phyloP scores from a whole-genome alignment of 73 alveolate species.

The Symbiodinium pilosum region DNA sequence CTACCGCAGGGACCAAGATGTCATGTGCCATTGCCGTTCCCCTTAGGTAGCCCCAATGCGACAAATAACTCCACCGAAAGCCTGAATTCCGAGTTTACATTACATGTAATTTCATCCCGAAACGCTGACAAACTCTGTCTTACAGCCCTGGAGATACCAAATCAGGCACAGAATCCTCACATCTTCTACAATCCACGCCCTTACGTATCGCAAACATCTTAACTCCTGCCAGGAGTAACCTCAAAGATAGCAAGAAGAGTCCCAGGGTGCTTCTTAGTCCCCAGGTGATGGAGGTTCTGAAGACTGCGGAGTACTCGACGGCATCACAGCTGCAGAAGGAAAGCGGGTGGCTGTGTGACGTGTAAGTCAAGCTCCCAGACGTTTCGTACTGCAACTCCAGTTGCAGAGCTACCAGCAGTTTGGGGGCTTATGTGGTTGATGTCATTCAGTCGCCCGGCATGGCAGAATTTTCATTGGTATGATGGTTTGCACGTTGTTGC shows the following conservation, averaged over 20 bases:
- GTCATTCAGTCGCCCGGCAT: neutral
- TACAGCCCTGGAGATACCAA: neutral
- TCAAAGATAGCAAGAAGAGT: neutral
- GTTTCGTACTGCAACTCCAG: neutral
- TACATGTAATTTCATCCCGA: neutral
- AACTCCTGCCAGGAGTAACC: neutral
- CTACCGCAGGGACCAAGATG: too few relatives aligned
- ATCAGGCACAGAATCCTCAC: neutral
- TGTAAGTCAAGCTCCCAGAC: neutral
- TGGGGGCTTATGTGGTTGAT: neutral
- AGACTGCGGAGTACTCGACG: conserved; percentile 6
- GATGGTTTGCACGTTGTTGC: neutral
- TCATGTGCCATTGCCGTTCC: too few relatives aligned
- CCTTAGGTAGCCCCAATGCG: too few relatives aligned
- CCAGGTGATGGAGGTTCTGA: conserved; percentile 34
- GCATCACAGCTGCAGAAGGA: conserved; percentile 26
- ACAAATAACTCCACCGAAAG: too few relatives aligned
- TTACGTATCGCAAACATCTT: neutral
- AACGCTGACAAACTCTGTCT: neutral
- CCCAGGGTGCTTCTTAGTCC: neutral
- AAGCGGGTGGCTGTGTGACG: too few relatives aligned
- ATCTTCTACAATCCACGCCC: neutral
- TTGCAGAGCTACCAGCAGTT: neutral
- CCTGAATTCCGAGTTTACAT: too few relatives aligned
- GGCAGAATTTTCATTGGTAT: neutral